These are phyloP conservation scores for Andrographis paniculata DNA, from an alignment of 305 asterid species.

Conservation along the genomic window DNA sequence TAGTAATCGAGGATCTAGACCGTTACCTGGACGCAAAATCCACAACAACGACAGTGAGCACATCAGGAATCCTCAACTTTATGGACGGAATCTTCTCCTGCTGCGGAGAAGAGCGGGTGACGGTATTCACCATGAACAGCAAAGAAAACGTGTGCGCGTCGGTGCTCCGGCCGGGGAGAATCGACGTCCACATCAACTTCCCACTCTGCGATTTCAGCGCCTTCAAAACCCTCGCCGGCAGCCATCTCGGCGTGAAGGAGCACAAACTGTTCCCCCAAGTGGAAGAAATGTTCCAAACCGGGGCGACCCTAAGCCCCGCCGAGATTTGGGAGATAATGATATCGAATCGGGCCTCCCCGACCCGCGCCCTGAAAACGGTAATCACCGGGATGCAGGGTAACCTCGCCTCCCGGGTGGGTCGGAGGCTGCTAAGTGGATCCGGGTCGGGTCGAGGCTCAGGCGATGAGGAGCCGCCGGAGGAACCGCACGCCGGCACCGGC, in stretches of 20 bases:
- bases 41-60: conserved; percentile 43
- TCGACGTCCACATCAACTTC: conserved; percentile 75
- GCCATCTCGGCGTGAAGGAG: conserved; percentile 70
- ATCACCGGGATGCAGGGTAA: conserved; percentile 63
- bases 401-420: conserved; percentile 31
- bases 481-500: conserved; percentile 37
- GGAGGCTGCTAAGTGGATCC: conserved; percentile 29
- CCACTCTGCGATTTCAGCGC: conserved; percentile 79
- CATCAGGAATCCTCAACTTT: conserved; percentile 70
- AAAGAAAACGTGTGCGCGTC: conserved; percentile 54
- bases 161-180: conserved; percentile 75
- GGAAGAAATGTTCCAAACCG: conserved; percentile 69
- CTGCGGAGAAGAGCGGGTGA: conserved; percentile 77
- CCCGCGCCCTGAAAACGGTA: conserved; percentile 69
- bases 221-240: conserved; percentile 58
- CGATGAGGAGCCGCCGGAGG: conserved; percentile 26
- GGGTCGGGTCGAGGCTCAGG: conserved; percentile 41
- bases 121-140: conserved; percentile 72
- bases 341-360: conserved; percentile 79
- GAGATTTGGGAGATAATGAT: conserved; percentile 86
- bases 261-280: conserved; percentile 77
- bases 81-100: conserved; percentile 90
- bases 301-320: conserved; percentile 72
- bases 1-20: conserved; percentile 87
- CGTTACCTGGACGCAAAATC: conserved; percentile 34